Conservation (phyloP, 1,139 yeast species). For the Scheffersomyces lignicola region DNA sequence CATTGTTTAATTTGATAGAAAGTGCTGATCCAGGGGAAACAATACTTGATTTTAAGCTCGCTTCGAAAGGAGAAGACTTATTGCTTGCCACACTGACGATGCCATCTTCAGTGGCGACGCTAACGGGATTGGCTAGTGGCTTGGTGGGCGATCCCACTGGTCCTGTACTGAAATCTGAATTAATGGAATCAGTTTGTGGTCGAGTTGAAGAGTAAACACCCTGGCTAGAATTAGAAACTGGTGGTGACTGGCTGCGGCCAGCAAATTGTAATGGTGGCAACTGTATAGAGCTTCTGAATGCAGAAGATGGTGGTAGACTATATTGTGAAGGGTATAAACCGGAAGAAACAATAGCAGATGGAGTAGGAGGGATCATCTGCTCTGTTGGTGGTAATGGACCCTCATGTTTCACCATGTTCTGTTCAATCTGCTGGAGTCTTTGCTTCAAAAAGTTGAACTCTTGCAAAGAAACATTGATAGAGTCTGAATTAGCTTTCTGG, state of each 20-base stretch:
- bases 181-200: too few relatives aligned
- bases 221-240: neutral
- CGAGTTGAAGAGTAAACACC: too few relatives aligned
- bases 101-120: neutral
- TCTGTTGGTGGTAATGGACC: conserved; percentile 6
- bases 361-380: neutral
- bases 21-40: neutral
- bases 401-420: conserved; percentile 6
- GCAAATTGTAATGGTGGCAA: conserved; percentile 13
- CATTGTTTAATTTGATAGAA: neutral
- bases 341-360: neutral
- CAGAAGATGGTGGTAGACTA: conserved; percentile 6
- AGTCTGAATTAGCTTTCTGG: conserved; percentile 7
- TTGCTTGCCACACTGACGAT: neutral
- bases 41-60: neutral
- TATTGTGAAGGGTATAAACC: neutral
- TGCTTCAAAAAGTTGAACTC: conserved; percentile 28
- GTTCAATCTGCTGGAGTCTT: conserved; percentile 25
- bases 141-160: too few relatives aligned
- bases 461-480: conserved; percentile 15
- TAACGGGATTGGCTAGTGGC: too few relatives aligned
- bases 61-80: neutral
- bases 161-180: too few relatives aligned
- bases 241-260: neutral
- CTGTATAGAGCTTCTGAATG: conserved; percentile 8